Base-by-base conservation (phyloP, 805 yeast genomes). In the Sugiyamaella boreocaroliniensis region DNA sequence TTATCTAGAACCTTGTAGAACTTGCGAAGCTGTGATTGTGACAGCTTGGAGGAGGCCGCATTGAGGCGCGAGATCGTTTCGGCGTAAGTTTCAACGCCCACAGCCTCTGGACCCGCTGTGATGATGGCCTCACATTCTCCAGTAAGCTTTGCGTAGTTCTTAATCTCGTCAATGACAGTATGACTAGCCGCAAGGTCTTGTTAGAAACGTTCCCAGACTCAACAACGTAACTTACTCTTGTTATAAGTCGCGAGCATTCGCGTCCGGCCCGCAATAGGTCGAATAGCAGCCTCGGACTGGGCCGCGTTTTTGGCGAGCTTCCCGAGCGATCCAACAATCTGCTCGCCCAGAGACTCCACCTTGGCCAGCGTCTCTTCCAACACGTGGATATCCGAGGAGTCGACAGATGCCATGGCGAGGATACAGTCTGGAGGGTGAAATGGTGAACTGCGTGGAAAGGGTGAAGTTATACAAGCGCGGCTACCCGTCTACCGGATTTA, bases 1-100 rank as follows among this genome's bases (percentile, higher is more conserved):
- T 81, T 82, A 32, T 79, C 78, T 43, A 80, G 70, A 4, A 89
- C 78, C 20, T 95, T 93, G 52, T 77, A 79, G 62, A 86, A 88
- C 14, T 50, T 52, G 18, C 50, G 48, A 29, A 66, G 55, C n/a
- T 62, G 52, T 14, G 67, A 57, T 10, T 55, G 54, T 11, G 55
- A 56, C 19, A 68, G 54, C 11, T 64, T 56, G 20, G 50, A 53
- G 16, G 59, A 54, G 1, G 68, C 66, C 4, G 47, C 50, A 34
- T 57, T 51, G 16, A 67, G 56, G 18, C 58, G 57, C 14, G 44
- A 40, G 16, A 68, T 52, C 7, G 64, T 56, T n/a, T 58, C 57
- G 14, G 61, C 45, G 51, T 62, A 59, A 37, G 50, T 57, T 22
- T 58, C 47, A 12, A 67, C 52, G 18, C 64, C 61, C 29, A 58